Evolutionary conservation across 1,139 yeast genomes (phyloP).

Genomic region (Scheffersomyces insectosa): DNA sequence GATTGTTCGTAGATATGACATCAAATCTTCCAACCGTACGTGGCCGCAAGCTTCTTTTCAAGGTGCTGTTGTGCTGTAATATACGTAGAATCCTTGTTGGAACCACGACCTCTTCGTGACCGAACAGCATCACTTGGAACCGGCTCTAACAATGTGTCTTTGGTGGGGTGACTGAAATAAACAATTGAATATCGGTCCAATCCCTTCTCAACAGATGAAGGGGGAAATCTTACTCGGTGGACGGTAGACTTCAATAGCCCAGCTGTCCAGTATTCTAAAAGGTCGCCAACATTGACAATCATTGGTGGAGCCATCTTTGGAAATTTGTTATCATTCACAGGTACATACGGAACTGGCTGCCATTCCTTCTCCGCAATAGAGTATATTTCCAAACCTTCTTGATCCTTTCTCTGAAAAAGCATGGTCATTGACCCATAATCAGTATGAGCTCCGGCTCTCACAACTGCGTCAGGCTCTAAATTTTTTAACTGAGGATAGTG

Average conservation of each 20-base stretch:
- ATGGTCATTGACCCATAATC: constrained; percentile 77
- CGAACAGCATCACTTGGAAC: constrained; percentile 62
- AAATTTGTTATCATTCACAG: constrained; percentile 30
- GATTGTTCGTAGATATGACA: too few relatives aligned
- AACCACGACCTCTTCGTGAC: constrained; percentile 47
- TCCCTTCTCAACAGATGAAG: constrained; percentile 52
- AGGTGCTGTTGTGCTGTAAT: constrained; percentile 72
- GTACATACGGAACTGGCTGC: constrained; percentile 63
- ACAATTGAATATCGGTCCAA: constrained; percentile 78
- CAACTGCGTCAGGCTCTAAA: constrained; percentile 51
- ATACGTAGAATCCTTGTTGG: constrained; percentile 32
- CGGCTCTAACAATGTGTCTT: constrained; percentile 63
- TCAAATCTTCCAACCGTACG: constrained; percentile 43
- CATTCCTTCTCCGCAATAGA: constrained; percentile 55
- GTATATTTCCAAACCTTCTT: constrained; percentile 71
- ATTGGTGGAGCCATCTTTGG: constrained; percentile 62
- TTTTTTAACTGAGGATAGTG: constrained; percentile 66
- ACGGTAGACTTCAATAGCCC: constrained; percentile 70
- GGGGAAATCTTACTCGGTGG: constrained; percentile 70
- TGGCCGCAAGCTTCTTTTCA: constrained; percentile 61
- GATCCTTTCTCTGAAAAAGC: constrained; percentile 66
- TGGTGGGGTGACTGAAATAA: constrained; percentile 78
- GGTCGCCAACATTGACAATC: constrained; percentile 79
- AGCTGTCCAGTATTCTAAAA: constrained; percentile 76
- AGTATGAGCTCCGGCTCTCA: constrained; percentile 85